Base-by-base conservation (phyloP, 768 basidiomycete species). In the Leucocoprinus sp. region DNA sequence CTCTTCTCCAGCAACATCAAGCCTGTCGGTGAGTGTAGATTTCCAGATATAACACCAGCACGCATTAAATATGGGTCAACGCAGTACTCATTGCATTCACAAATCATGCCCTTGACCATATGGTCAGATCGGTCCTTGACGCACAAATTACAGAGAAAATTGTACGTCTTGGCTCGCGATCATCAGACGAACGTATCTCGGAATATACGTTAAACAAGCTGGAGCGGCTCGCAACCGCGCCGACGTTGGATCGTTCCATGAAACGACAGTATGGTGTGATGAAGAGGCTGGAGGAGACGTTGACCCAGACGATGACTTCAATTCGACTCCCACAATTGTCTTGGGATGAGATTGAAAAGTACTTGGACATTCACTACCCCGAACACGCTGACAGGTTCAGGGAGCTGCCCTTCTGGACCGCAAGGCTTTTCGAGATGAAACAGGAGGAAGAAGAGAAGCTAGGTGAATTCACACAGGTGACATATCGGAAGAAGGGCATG, bases 131-230 rank as follows among this genome's bases (percentile, higher is more conserved):
- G 0, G 73, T 87, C 2, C 67, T 88, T 1, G 82, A 88, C 51
- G 74, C 73, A 0, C 57, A 60, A 0, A 84, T 88, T 51, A 86
- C 84, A 0, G 59, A 63, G 0, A 73, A 76, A 28, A 65, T 88
- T 17, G 73, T 87, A 2, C 78, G 87, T 0, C 67, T 87, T 5
- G 87, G 87, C 0, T 71, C 79, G n/a, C 72, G 78, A 12, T 71
- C 81, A 0, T 58, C 69, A 0, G 78, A 84, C 28, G 78, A 80
- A 42, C 67, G 73, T 14, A 75, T 85, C n/a, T 63, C 71, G 1
- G 41, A 79, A 40, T 85, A 69, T 57, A 77, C 74, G 3, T 68
- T 89, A 12, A 75, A 82, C 49, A 72, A 66, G 1, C 57, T 82
- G 12, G 83, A 86, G 54, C 59, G 62, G 26, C 66, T 66, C 0